Base-by-base conservation (phyloP, 176 grass and related monocot genomes). In the Pharus latifolius region DNA sequence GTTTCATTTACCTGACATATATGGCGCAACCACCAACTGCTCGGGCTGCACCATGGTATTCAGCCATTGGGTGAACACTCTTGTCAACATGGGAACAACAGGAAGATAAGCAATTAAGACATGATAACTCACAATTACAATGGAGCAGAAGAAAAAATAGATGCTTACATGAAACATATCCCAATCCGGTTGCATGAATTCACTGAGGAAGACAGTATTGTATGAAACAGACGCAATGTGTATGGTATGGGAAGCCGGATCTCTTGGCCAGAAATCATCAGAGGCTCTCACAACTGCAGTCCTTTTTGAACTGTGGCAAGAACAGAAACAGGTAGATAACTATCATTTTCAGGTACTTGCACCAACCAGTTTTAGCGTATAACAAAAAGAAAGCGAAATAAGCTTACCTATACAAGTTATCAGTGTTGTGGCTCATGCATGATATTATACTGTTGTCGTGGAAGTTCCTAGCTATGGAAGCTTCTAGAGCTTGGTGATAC, bases 371-470 rank as follows among this genome's bases (percentile, higher is more conserved):
- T 56, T 40, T 12, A 84, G 45, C 19, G 41, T 27, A 16, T 3
- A 38, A 37, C 5, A 53, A n/a, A 48, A 19, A 7, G 15, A 14
- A 28, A 51, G 0, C 32, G 73, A 5, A 54, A 29, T 1, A 29
- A 47, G 2, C 7, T 25, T 69, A 96, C 88, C 92, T 91, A 61
- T 91, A 96, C 2, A 96, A 60, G 58, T 65, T 91, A 28, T 96
- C 92, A 4, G 92, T 91, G 48, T 83, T 96, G 51, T 91, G 92
- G 62, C 92, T 96, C 92, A 96, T 96, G 78, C 92, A 96, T 6
- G 82, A 91, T 83, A 96, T 91, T 42, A 96, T 86, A 15, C 79
- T 72, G 24, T 96, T 96, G 28, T 88, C 85, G 2, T 42, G 57
- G 82, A 96, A 96, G 30, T 96, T 96, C 56, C 78, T 65, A 5